These are phyloP conservation scores for Bertia moriformis DNA, from an alignment of 2,329 filamentous ascomycete genomes.

Conservation along the genomic window DNA sequence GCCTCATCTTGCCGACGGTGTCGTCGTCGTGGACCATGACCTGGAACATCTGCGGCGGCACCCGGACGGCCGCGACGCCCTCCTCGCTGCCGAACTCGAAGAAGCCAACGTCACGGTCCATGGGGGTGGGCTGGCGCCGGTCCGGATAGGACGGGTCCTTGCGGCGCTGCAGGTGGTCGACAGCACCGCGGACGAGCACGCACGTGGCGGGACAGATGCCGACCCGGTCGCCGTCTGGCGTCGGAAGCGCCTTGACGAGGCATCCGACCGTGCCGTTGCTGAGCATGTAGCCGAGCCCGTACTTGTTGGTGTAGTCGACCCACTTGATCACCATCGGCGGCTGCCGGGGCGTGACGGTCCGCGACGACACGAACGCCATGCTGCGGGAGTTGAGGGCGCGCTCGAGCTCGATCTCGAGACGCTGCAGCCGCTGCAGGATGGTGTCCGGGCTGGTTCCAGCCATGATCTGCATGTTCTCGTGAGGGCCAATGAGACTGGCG, in stretches of 20 bases:
- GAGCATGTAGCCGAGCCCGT: constrained; percentile 70
- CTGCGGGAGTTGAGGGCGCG: constrained; percentile 47
- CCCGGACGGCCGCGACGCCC: constrained; percentile 47
- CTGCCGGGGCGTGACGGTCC: constrained; percentile 36
- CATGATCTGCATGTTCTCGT: constrained; percentile 29
- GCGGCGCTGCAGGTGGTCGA: constrained; percentile 52
- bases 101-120: constrained; percentile 53
- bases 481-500: constrained; percentile 12
- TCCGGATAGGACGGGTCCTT: constrained; percentile 39
- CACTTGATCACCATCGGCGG: constrained; percentile 61
- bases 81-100: constrained; percentile 56
- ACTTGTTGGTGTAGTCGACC: constrained; percentile 82
- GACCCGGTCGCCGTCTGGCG: constrained; percentile 29
- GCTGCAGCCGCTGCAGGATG: constrained; percentile 37
- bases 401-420: constrained; percentile 45
- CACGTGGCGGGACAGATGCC: constrained; percentile 53
- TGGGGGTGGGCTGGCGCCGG: constrained; percentile 47
- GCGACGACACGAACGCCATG: constrained; percentile 42
- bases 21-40: constrained; percentile 39
- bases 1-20: constrained; percentile 42
- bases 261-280: constrained; percentile 71
- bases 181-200: constrained; percentile 57
- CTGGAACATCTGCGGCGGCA: constrained; percentile 48
- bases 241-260: constrained; percentile 40
- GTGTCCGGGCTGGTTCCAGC: constrained; percentile 41